Evolutionary conservation across 179 eudicot genomes (phyloP).

Genomic region (Silene vulgaris): DNA sequence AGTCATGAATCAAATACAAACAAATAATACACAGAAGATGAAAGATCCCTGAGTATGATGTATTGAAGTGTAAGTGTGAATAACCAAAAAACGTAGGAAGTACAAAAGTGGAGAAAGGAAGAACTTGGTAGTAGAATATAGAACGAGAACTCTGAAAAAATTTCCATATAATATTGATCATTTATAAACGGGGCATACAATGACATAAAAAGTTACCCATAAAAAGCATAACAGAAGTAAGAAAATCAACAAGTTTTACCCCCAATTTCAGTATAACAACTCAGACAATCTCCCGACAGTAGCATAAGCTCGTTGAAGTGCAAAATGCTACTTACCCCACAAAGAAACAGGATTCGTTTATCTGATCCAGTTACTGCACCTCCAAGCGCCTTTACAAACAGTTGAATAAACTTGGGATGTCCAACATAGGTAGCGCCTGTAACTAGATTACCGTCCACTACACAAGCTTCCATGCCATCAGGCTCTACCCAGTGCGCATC

Average conservation of each 20-base stretch:
- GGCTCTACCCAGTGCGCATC: slow-evolving; percentile 93
- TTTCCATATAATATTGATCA: neutral
- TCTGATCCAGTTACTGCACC: slow-evolving; percentile 65
- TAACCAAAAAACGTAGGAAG: neutral
- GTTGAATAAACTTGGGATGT: slow-evolving; percentile 74
- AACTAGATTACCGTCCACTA: slow-evolving; percentile 66
- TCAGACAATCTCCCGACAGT: neutral
- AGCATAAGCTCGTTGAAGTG: neutral
- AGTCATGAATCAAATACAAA: neutral
- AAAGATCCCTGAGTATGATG: no score
- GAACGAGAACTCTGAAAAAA: neutral
- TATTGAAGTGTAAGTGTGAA: neutral
- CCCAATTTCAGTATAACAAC: neutral
- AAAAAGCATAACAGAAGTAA: neutral
- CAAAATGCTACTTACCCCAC: slow-evolving; percentile 64
- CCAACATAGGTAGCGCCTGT: slow-evolving; percentile 71
- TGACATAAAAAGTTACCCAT: neutral
- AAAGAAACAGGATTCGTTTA: slow-evolving; percentile 70
- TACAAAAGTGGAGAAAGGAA: neutral
- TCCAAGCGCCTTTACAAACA: slow-evolving; percentile 80
- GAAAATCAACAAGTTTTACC: neutral
- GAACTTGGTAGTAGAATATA: neutral
- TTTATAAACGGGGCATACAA: neutral
- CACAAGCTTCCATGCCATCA: slow-evolving; percentile 46
- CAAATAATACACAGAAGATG: no score